Conservation (phyloP, 78 protist genomes). For the Andalucia godoyi region DNA sequence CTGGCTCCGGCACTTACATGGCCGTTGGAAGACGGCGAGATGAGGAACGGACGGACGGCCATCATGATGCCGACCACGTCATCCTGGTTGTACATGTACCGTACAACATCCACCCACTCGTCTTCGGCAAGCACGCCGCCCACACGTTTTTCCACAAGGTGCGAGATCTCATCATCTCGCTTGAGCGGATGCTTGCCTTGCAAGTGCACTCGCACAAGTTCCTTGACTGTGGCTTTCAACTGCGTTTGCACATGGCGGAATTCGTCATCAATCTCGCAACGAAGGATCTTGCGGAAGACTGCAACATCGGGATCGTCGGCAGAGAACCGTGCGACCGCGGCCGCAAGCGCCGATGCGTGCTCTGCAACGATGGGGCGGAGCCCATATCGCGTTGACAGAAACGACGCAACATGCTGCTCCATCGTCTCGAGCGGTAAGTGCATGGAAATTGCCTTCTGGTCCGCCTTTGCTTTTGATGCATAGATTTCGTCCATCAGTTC, state of each 20-base stretch:
- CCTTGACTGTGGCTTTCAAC: constrained; percentile 20
- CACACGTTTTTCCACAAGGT: not conserved
- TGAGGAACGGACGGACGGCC: not conserved
- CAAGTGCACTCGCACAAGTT: constrained; percentile 10
- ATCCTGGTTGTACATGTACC: constrained; percentile 27
- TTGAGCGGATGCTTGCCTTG: not conserved
- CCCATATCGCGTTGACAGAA: constrained; percentile 22
- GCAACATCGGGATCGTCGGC: constrained; percentile 30
- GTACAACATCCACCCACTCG: constrained; percentile 28
- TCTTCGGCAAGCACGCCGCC: not conserved
- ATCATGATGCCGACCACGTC: constrained; percentile 22
- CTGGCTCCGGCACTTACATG: not conserved
- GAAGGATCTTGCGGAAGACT: constrained; percentile 13
- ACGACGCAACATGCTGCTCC: constrained; percentile 22
- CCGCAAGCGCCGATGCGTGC: constrained; percentile 4
- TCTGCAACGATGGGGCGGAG: constrained; percentile 3
- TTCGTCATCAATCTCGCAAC: constrained; percentile 29
- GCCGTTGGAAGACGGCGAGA: not conserved
- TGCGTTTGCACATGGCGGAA: constrained; percentile 10
- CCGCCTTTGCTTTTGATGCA: constrained; percentile 16
- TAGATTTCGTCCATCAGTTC: constrained; percentile 26
- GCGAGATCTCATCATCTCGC: constrained; percentile 3
- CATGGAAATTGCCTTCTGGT: not conserved
- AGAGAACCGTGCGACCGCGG: not conserved
- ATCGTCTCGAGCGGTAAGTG: constrained; percentile 31